phyloP scores from a whole-genome alignment of 345 rosid species.

The Psidium guajava region DNA sequence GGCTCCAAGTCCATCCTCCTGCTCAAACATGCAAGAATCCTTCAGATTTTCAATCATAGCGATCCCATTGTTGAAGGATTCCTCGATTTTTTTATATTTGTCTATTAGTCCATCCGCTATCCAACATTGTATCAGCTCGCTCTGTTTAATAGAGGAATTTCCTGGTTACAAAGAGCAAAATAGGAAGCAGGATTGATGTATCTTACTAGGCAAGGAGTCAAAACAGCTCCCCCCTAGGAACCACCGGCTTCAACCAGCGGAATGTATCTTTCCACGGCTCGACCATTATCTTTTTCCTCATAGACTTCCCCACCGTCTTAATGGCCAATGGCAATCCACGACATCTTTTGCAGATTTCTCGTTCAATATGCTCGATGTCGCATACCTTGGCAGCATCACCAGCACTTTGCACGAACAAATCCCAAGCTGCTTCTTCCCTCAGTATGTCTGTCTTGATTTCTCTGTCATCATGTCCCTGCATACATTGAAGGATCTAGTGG shows the following conservation, averaged over 20 bases:
- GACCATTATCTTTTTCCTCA: constrained; percentile 6
- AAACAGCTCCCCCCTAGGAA: constrained; percentile 8
- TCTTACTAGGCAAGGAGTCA: constrained; percentile 13
- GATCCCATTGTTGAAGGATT: constrained; percentile 9
- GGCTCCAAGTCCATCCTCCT: constrained; percentile 10
- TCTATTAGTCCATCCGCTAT: constrained; percentile 17
- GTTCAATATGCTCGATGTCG: constrained; percentile 1
- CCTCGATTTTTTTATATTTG: constrained; percentile 5
- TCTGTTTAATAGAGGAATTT: constrained; percentile 7
- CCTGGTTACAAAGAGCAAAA: constrained; percentile 20
- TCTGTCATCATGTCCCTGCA: constrained; percentile 14
- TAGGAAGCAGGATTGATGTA: constrained; percentile 12
- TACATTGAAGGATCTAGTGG: constrained; percentile 10
- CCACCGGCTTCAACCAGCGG: constrained; percentile 4
- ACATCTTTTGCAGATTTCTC: constrained; percentile 11
- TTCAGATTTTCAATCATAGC: constrained; percentile 12
- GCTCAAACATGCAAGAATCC: constrained; percentile 22
- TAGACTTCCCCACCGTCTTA: constrained; percentile 8
- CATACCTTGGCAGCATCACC: constrained; percentile 2
- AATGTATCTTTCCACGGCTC: constrained; percentile 20
- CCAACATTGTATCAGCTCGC: constrained; percentile 24
- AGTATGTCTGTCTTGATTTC: constrained; percentile 5
- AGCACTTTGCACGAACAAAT: constrained; percentile 7
- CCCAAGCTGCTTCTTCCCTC: constrained; percentile 12
- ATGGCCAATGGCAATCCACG: constrained; percentile 17